Percentiles rank a stretch among this genome's conserved stretches.
phyloP scores from a whole-genome alignment of 2,329 filamentous ascomycete species.

The Alternaria dauci region DNA sequence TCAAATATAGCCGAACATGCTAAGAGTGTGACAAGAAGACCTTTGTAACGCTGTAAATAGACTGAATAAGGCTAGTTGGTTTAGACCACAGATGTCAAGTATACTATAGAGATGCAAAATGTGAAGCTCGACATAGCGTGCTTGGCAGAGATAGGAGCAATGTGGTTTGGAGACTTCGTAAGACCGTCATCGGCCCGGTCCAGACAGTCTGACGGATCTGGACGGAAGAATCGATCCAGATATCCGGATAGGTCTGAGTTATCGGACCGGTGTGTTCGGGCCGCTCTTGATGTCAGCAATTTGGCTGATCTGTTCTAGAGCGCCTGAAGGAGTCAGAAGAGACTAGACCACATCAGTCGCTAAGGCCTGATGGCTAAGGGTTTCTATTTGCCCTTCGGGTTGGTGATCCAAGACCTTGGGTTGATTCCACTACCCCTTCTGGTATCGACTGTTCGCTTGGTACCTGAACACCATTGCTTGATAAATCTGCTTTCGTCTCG shows the following conservation, averaged over 20 bases:
- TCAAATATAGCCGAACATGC: background rate
- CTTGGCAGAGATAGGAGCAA: background rate
- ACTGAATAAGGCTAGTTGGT: background rate
- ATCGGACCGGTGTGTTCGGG: background rate
- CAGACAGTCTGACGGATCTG: background rate
- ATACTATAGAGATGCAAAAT: background rate
- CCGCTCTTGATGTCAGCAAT: background rate
- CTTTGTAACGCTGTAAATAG: background rate
- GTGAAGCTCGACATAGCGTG: background rate
- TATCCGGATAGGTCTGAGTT: background rate
- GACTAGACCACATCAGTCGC: background rate
- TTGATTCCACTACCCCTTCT: background rate
- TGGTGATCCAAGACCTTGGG: background rate
- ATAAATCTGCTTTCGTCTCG: background rate
- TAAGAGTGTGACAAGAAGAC: background rate
- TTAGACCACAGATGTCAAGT: fast-evolving
- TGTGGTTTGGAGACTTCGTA: background rate
- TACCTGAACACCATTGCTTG: background rate
- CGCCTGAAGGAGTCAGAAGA: background rate
- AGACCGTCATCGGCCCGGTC: background rate
- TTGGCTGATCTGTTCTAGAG: background rate
- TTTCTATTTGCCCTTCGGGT: background rate
- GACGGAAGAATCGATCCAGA: background rate
- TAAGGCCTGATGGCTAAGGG: background rate
- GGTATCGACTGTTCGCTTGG: background rate